phyloP scores from a whole-genome alignment of 176 grass and related monocot species.

The Poa annua region DNA sequence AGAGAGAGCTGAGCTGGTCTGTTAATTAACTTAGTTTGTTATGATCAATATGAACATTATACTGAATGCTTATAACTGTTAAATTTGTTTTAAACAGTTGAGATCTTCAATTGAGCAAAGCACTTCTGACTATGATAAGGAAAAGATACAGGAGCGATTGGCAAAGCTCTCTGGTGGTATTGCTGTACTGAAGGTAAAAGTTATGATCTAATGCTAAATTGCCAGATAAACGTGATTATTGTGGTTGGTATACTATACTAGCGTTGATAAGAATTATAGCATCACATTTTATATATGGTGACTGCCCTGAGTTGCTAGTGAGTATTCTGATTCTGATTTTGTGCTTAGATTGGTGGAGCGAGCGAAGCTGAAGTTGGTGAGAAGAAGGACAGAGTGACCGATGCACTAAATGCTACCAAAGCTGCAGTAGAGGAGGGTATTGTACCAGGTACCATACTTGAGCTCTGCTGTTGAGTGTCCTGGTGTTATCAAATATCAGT shows the following conservation, averaged over 20 bases:
- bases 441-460: constrained; percentile 44
- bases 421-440: constrained; percentile 72
- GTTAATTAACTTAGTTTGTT: constrained; percentile 1
- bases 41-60: not conserved
- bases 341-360: constrained; percentile 54
- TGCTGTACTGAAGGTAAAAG: constrained; percentile 63
- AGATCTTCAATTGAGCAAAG: constrained; percentile 66
- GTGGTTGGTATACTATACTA: not conserved
- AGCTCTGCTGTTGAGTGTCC: not conserved
- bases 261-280: not conserved
- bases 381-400: constrained; percentile 66
- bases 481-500: not conserved
- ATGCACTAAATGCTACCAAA: constrained; percentile 65
- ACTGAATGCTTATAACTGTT: not conserved
- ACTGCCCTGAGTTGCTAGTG: not conserved
- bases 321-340: constrained; percentile 10
- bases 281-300: not conserved
- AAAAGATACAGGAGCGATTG: constrained; percentile 65
- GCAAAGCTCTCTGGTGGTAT: constrained; percentile 75
- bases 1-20: constrained; percentile 62
- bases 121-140: constrained; percentile 68
- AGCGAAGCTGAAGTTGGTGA: constrained; percentile 66
- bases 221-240: not conserved
- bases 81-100: constrained; percentile 44
- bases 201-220: not conserved